Conservation (phyloP, 345 rosid genomes). For the Eucalyptus sp. region DNA sequence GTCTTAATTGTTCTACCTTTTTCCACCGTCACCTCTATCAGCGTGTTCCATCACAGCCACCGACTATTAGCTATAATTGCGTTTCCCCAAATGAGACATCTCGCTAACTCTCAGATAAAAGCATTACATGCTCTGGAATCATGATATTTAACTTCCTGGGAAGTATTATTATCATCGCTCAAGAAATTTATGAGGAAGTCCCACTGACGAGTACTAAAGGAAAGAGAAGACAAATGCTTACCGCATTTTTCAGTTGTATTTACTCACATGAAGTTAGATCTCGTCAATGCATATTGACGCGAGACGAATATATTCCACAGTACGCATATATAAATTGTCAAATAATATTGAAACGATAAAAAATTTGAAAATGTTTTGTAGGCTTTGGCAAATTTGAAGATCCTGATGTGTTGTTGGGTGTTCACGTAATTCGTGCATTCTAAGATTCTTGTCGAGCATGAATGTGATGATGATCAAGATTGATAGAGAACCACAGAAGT, state of each 20-base stretch:
- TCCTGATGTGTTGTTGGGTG: neutral
- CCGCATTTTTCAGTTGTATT: constrained; percentile 76
- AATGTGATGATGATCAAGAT: neutral
- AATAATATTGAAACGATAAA: too few relatives aligned
- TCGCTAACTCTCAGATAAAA: neutral
- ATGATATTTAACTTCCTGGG: neutral
- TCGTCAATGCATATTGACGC: too few relatives aligned
- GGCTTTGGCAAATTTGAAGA: neutral
- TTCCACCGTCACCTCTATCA: neutral
- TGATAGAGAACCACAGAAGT: neutral
- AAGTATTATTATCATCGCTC: neutral
- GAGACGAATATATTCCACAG: too few relatives aligned
- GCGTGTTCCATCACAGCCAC: neutral
- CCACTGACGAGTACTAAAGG: neutral
- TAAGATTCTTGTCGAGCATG: neutral
- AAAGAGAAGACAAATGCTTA: constrained; percentile 17
- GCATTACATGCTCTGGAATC: neutral
- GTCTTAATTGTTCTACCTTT: too few relatives aligned
- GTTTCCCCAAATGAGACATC: neutral
- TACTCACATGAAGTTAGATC: too few relatives aligned
- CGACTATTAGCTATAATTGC: neutral
- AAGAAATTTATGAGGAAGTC: neutral
- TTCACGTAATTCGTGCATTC: neutral
- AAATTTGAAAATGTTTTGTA: neutral
- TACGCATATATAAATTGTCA: too few relatives aligned